phyloP scores from a whole-genome alignment of 179 eudicot species.

The Amaranthus tricolor region DNA sequence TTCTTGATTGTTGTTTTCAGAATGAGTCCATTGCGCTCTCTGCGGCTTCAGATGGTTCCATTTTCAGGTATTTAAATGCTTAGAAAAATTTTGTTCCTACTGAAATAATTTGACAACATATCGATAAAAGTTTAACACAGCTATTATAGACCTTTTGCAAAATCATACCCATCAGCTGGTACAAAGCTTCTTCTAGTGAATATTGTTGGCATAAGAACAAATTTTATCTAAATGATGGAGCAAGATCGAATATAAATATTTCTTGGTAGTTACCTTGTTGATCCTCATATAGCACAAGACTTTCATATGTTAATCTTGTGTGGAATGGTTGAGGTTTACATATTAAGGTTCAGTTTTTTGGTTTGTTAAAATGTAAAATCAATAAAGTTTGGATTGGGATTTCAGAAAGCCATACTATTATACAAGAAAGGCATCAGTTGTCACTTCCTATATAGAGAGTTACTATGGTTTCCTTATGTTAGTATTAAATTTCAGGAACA shows the following conservation, averaged over 20 bases:
- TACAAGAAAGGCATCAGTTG: not conserved
- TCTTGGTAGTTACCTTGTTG: not conserved
- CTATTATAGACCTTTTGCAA: too few species aligned
- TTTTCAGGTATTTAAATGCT: conserved; percentile 44
- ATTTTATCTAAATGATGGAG: not conserved
- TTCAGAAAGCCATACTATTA: not conserved
- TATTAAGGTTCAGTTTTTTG: not conserved
- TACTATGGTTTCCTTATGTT: not conserved
- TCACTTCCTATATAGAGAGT: not conserved
- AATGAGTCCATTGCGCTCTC: conserved; percentile 46
- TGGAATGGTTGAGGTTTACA: not conserved
- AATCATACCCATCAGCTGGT: too few species aligned
- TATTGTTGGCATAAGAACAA: too few species aligned
- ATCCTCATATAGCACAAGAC: not conserved
- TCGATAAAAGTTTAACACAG: too few species aligned
- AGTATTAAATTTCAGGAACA: not conserved
- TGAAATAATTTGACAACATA: too few species aligned
- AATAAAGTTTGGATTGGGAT: not conserved
- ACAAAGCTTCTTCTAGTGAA: too few species aligned
- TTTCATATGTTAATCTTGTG: not conserved
- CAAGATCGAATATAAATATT: not conserved
- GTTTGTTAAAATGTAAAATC: not conserved
- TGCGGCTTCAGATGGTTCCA: conserved; percentile 61
- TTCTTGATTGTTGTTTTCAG: conserved; percentile 85
- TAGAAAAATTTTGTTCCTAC: too few species aligned